Evolutionary conservation across 1,284 basidiomycete species (phyloP), one percentile per base, ranked within the genome.

Genomic region (Malassezia nana): DNA sequence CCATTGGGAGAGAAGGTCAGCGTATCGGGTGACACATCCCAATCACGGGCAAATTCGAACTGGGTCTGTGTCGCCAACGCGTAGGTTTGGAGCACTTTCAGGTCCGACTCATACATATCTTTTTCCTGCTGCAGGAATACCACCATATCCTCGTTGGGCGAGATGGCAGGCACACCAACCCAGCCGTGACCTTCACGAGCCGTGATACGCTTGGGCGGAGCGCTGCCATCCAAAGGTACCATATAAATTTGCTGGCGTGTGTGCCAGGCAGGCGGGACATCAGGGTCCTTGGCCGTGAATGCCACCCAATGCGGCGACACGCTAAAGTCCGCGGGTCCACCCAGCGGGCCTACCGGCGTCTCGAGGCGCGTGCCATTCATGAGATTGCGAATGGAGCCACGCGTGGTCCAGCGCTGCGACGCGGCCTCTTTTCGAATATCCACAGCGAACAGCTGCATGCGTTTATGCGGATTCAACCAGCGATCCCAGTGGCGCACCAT

Each of bases 51-150:
- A 3, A 63, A 28, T 22, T 46, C 44, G 16, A 13, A 5, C 7
- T 54, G 46, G 20, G 28, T 41, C 22, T 42, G 42, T 3, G 47
- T 26, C 15, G 33, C 41, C 18, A 67, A 33, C 29, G 47, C 39
- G 33, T 50, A 55, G 20, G 56, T 26, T 25, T 60, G 58, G n/a
- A 67, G 31, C 16, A 51, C 41, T 20, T 62, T 62, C 25, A 52
- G 57, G 50, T 69, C 67, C 12, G 57, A 55, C 55, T 69, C 67
- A 39, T 57, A 66, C 1, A 64, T 62, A 49, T 69, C 64, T 18
- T 46, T 53, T 16, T 50, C 43, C 66, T 66, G 66, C 55, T 69
- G 64, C 10, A 69, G 52, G 59, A 63, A 69, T 38, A 54, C 57
- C 16, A 69, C 31, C 35, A 51, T 55, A 10, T 59, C 51, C 4